phyloP scores from a whole-genome alignment of 495 filamentous ascomycete genomes.

The Letharia lupina region DNA sequence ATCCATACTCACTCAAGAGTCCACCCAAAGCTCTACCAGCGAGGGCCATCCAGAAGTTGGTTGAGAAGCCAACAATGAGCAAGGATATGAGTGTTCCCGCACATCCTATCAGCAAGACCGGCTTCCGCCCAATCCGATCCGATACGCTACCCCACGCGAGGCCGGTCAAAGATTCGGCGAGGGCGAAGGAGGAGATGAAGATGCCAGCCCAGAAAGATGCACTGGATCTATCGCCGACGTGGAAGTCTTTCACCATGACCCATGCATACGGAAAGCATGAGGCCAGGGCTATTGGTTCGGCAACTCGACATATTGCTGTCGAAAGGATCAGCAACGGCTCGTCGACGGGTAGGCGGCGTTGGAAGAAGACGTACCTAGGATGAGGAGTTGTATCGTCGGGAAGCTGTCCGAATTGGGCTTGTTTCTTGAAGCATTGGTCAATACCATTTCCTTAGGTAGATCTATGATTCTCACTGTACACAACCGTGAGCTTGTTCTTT shows the following conservation, averaged over 20 bases:
- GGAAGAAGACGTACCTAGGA: constrained; percentile 50
- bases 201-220: constrained; percentile 79
- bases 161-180: constrained; percentile 71
- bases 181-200: constrained; percentile 74
- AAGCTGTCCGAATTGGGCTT: constrained; percentile 43
- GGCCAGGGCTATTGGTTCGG: constrained; percentile 81
- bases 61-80: constrained; percentile 72
- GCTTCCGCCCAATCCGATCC: constrained; percentile 76
- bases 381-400: constrained; percentile 66
- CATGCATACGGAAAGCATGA: constrained; percentile 86
- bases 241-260: constrained; percentile 66
- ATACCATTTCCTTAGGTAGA: constrained; percentile 43
- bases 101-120: constrained; percentile 70
- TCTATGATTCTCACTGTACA: constrained; percentile 43
- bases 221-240: constrained; percentile 57
- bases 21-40: constrained; percentile 68
- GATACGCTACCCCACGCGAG: constrained; percentile 81
- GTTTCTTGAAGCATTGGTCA: constrained; percentile 43
- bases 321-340: constrained; percentile 32
- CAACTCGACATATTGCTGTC: constrained; percentile 64
- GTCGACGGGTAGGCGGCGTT: neutral
- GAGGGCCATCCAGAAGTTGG: constrained; percentile 71
- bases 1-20: constrained; percentile 43
- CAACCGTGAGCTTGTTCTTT: constrained; percentile 23
- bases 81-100: constrained; percentile 71